A percentile compares a stretch with the other conserved stretches of the same genome.
phyloP scores from a whole-genome alignment of 2,329 filamentous ascomycete genomes.

The Zymoseptoria crescenta region DNA sequence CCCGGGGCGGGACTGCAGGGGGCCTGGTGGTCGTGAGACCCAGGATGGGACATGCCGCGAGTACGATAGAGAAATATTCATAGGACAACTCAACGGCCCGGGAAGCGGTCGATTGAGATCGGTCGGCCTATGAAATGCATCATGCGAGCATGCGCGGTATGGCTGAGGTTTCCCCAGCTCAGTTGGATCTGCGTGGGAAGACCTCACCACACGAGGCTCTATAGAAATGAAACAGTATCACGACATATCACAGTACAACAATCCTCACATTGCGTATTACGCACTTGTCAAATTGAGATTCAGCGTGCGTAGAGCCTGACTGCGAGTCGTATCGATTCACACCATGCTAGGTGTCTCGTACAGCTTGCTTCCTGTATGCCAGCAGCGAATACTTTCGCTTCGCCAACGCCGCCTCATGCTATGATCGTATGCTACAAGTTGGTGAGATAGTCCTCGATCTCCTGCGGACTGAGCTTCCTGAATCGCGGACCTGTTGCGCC shows the following conservation, averaged over 20 bases:
- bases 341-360: background rate
- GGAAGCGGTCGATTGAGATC: background rate
- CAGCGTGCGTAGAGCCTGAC: background rate
- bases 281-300: background rate
- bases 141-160: background rate
- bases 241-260: background rate
- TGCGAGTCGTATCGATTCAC: background rate
- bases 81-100: background rate
- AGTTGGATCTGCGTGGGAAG: background rate
- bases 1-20: background rate
- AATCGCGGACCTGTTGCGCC: constrained; percentile 79
- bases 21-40: background rate
- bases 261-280: background rate
- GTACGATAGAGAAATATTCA: background rate
- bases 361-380: background rate
- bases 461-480: constrained; percentile 90
- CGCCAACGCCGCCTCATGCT: constrained; percentile 3
- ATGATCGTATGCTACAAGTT: constrained; percentile 62
- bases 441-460: constrained; percentile 98
- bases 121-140: background rate
- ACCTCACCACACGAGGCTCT: background rate
- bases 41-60: background rate
- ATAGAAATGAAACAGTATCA: background rate
- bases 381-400: background rate
- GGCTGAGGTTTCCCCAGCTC: background rate